Conservation (phyloP, 208 protist species). For the Leishmania major region DNA sequence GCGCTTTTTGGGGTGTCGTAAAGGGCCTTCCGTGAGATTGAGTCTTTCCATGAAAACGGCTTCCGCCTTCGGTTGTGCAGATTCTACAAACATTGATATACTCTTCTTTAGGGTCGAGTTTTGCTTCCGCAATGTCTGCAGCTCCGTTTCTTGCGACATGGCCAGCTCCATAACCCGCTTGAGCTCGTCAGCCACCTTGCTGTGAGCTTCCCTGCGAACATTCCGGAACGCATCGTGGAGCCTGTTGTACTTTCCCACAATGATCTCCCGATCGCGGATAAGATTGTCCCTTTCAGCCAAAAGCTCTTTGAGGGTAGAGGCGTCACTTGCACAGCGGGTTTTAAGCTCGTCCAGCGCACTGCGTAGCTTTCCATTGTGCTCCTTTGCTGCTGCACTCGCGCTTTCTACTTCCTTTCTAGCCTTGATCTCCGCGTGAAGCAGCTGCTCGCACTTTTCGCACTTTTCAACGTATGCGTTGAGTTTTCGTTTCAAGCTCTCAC, state of each 20-base stretch:
- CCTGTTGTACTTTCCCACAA: slow-evolving; percentile 87
- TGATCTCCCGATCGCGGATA: slow-evolving; percentile 63
- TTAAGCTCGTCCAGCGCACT: slow-evolving; percentile 69
- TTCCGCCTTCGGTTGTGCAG: slow-evolving; percentile 52
- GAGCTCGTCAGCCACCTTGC: slow-evolving; percentile 55
- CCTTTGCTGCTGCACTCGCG: slow-evolving; percentile 25
- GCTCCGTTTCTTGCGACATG: slow-evolving; percentile 65
- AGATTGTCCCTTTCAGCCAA: slow-evolving; percentile 57
- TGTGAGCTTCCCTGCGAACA: slow-evolving; percentile 47
- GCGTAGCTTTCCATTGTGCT: slow-evolving; percentile 40
- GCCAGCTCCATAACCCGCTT: slow-evolving; percentile 63
- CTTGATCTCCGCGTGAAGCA: slow-evolving; percentile 29
- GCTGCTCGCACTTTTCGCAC: slow-evolving; percentile 43
- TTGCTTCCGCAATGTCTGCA: slow-evolving; percentile 73
- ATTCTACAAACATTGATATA: slow-evolving; percentile 69
- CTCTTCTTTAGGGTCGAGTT: slow-evolving; percentile 79
- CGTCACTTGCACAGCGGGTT: slow-evolving; percentile 57
- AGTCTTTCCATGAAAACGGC: slow-evolving; percentile 71
- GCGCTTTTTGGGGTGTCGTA: slow-evolving; percentile 83
- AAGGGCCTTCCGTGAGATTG: slow-evolving; percentile 76
- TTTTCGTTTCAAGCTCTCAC: slow-evolving; percentile 45
- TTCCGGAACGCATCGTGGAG: slow-evolving; percentile 71
- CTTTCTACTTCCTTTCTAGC: slow-evolving; percentile 38
- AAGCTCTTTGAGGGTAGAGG: slow-evolving; percentile 56
- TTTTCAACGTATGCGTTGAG: slow-evolving; percentile 64